phyloP scores from a whole-genome alignment of 2,329 filamentous ascomycete genomes.

The Fusarium sp. region DNA sequence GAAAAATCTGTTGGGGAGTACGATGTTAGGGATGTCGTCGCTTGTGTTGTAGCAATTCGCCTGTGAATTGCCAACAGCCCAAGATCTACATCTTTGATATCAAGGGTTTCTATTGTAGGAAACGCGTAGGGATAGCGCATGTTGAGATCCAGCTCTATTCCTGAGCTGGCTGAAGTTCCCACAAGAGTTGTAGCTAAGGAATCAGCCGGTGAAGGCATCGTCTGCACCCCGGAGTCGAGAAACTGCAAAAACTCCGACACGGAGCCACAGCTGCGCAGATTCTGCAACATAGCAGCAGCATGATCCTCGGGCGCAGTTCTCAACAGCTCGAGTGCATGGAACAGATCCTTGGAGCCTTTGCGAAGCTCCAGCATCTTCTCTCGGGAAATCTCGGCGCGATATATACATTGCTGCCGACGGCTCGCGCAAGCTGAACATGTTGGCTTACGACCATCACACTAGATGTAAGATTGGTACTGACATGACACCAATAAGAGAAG shows the following conservation, averaged over 20 bases:
- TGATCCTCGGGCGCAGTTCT: background rate
- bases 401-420: constrained; percentile 14
- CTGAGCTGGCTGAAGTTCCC: background rate
- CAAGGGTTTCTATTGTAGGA: background rate
- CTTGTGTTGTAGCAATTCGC: background rate
- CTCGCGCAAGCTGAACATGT: constrained; percentile 20
- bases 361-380: constrained; percentile 16
- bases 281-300: background rate
- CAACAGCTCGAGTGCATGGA: constrained; percentile 11
- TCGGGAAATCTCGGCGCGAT: constrained; percentile 18
- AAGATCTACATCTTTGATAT: constrained; percentile 5
- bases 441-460: constrained; percentile 26
- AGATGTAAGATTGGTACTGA: background rate
- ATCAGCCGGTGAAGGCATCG: background rate
- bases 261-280: background rate
- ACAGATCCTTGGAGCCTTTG: constrained; percentile 2
- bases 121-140: constrained; percentile 3
- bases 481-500: no score
- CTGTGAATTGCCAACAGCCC: background rate
- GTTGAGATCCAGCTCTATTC: constrained; percentile 6
- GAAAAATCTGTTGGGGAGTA: background rate
- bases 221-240: background rate
- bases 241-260: constrained; percentile 11
- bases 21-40: fast-evolving
- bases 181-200: background rate